Base-by-base conservation (phyloP, 371 early-diverging fungal species). In the Apophysomyces elegans region DNA sequence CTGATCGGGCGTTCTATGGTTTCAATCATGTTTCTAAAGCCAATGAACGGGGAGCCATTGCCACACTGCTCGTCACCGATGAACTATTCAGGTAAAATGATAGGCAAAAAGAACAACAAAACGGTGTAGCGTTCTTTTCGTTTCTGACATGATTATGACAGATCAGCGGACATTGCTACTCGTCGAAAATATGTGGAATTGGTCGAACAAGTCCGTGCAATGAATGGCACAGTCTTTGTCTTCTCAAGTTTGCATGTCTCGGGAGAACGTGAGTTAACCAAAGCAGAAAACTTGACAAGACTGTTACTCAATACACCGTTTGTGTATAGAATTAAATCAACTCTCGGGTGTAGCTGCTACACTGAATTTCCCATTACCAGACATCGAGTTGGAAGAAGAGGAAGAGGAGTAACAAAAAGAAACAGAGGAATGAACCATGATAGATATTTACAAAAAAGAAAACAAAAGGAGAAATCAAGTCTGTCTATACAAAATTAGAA, bases 301-400 rank as follows among this genome's bases (percentile, higher is more conserved):
- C 3, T 41, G 13, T 57, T 50, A 36, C 14, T 45, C 16, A 64
- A 8, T 7, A 5, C 36, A 5, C 32, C 32, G 2, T 26, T 26
- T 67, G 0, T 32, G 58, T 64, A 32, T 70, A 88, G 90, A 97
- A 80, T 83, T 99, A 14, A 88, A 88, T 66, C 93, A 96, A 76
- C 79, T 99, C 45, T 91, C 96, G 8, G 99, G 99, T 41, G 91
- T 98, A 4, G 99, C 99, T 0, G 96, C 97, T 5, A 94, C 96
- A 37, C 83, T 97, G 37, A 92, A 85, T 50, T 99, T 90, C 58
- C 94, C 94, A 16, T 57, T 88, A 43, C 89, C 89, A 12, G 89
- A 88, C 54, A 77, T 90, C 47, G 90, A 90, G 7, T 81, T 84
- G 7, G 81, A 84, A 8, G 84, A 84, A n/a, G 83, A 26, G 26